Conservation (phyloP, 305 asterid species). For the Fraxinus floribunda region DNA sequence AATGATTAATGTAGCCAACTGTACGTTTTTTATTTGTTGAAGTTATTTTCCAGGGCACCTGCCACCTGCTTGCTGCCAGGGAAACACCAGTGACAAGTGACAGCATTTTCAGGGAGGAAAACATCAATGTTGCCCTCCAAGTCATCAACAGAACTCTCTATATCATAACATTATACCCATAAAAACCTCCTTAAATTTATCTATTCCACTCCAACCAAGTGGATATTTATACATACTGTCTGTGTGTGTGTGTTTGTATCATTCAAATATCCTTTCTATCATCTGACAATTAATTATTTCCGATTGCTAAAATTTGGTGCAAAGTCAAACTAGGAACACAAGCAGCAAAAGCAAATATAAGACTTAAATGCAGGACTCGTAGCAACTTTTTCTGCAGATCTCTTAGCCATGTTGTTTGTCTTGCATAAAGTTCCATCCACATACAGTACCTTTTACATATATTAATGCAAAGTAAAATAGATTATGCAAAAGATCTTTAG, state of each 20-base stretch:
- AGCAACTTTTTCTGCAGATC: not conserved
- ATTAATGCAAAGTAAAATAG: not conserved
- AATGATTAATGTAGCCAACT: not conserved
- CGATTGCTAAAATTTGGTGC: not conserved
- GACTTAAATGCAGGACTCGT: not conserved
- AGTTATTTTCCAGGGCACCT: not conserved
- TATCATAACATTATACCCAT: not conserved
- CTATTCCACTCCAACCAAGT: not conserved
- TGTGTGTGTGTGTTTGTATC: not conserved
- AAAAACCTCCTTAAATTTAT: not conserved
- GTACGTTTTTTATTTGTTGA: not conserved
- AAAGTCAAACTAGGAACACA: not conserved
- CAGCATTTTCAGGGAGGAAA: not conserved
- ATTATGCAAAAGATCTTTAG: not conserved
- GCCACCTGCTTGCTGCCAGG: not conserved
- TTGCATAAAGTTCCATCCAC: not conserved
- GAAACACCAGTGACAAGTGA: not conserved
- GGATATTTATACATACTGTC: not conserved
- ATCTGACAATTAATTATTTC: not conserved
- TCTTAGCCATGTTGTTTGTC: not conserved
- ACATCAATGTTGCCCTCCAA: not conserved
- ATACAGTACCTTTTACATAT: not conserved
- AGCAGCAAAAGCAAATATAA: not conserved
- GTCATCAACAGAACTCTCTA: not conserved
- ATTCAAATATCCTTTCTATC: not conserved